Percentiles rank a stretch among this genome's conserved stretches.
Evolutionary conservation across 1,284 basidiomycete genomes (phyloP).

Genomic region (Leccinum subspadiceum): DNA sequence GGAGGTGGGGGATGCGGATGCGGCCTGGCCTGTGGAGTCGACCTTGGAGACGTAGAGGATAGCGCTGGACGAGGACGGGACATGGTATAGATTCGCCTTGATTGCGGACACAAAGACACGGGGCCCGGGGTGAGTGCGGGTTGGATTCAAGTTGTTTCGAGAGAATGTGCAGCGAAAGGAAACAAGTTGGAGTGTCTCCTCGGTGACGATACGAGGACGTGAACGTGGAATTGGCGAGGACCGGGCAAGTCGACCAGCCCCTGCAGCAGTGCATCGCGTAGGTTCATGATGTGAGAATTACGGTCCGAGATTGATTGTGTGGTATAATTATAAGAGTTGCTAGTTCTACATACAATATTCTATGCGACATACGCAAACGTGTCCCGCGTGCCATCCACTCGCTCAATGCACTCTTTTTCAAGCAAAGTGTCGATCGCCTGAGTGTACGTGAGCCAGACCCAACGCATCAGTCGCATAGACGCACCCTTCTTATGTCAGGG

Average conservation of each 20-base stretch:
- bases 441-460: neutral
- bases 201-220: constrained; percentile 72
- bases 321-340: neutral
- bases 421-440: constrained; percentile 96
- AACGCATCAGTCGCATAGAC: neutral
- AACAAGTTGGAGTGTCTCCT: constrained; percentile 70
- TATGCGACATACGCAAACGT: constrained; percentile 77
- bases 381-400: constrained; percentile 80
- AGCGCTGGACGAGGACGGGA: constrained; percentile 37
- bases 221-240: constrained; percentile 67
- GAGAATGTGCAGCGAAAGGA: constrained; percentile 55
- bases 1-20: constrained; percentile 59
- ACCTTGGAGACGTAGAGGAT: constrained; percentile 94
- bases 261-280: constrained; percentile 66
- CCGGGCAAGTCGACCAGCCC: constrained; percentile 59
- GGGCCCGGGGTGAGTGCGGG: no score
- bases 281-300: constrained; percentile 35
- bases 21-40: constrained; percentile 84
- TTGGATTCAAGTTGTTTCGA: no score
- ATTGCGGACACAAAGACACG: no score
- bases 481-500: constrained; percentile 87
- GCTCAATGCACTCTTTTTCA: constrained; percentile 97
- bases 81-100: no score
- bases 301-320: neutral
- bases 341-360: constrained; percentile 7